Evolutionary conservation across 495 filamentous ascomycete species (phyloP), one percentile per base, ranked within the genome.

Genomic region (Rhypophila decipiens): DNA sequence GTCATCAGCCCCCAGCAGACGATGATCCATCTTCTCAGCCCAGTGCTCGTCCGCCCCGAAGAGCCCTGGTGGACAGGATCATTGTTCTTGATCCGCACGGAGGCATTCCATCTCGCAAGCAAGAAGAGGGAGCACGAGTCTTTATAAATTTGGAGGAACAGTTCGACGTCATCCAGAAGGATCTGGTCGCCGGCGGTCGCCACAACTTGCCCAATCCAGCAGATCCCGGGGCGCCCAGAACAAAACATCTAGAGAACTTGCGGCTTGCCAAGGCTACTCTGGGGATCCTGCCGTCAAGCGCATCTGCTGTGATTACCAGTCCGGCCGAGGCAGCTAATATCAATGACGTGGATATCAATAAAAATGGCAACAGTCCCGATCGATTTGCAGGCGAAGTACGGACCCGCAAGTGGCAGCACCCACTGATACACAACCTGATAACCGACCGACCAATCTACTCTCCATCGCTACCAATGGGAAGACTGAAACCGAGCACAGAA

Each of bases 71-170:
- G 2, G 93, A 97, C 55, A 77, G 93, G 3, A 72, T 99, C 21
- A 91, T 99, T 54, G 72, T 97, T 20, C 72, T 99, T 13, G 94
- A 99, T 65, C 86, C 87, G 0, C 61, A 86, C 2, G 93, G 93
- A 4, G 93, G 94, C 7, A 90, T 93, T 42, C 94, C 93, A 1
- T 75, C 85, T 0, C 74, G 70, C 42, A 77, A 78, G 34, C 76
- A 82, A 13, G 77, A 77, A 0, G 77, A 85, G 34, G 76, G 78
- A 8, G 82, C 86, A 12, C 87, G 96, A 58, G 79, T 96, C 3
- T 99, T 96, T 62, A 77, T 99, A 63, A 99, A 99, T 55, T 76
- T 99, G 56, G 86, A 95, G 59, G 89, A 97, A 58, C 90, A 99
- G 53, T 95, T 83, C 58, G 65, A 74, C 2, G 72, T 75, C 24